Percentiles rank a stretch among this genome's conserved stretches.
Conservation (phyloP, 2,329 filamentous ascomycete species). For the Cercospora berteroae region DNA sequence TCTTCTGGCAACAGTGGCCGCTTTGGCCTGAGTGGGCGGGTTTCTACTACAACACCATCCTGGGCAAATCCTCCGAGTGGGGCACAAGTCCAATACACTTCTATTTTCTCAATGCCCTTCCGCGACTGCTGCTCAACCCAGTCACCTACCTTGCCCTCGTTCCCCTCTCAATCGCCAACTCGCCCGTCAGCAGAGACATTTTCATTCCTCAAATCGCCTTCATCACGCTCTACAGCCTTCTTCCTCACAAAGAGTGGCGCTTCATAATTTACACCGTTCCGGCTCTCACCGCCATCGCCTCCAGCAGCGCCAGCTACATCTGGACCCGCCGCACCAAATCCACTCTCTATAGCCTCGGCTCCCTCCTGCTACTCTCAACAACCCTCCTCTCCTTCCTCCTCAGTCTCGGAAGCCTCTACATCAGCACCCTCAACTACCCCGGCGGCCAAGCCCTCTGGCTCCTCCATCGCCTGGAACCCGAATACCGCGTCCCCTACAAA, state of each 20-base stretch:
- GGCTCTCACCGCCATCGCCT: conserved; percentile 72
- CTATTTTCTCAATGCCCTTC: conserved; percentile 80
- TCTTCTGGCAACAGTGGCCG: conserved; percentile 77
- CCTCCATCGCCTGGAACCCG: conserved; percentile 38
- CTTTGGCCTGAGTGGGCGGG: conserved; percentile 88
- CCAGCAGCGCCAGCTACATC: conserved; percentile 69
- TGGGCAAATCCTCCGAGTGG: conserved; percentile 82
- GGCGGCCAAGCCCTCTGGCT: conserved; percentile 72
- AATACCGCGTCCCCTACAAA: conserved; percentile 17
- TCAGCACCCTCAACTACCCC: conserved; percentile 90
- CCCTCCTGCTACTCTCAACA: conserved; percentile 58
- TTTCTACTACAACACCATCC: conserved; percentile 88
- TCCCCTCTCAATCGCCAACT: conserved; percentile 52
- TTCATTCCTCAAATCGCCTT: conserved; percentile 69
- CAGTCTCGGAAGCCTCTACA: conserved; percentile 66
- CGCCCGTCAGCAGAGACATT: conserved; percentile 50
- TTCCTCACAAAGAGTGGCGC: conserved; percentile 93
- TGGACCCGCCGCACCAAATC: conserved; percentile 61
- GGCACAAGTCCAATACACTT: conserved; percentile 81
- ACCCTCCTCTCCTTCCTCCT: conserved; percentile 59
- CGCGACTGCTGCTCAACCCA: conserved; percentile 81
- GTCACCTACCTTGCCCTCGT: conserved; percentile 56
- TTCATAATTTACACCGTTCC: conserved; percentile 91
- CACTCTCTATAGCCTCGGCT: conserved; percentile 54
- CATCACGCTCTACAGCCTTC: conserved; percentile 75